Base-by-base conservation (phyloP, 1,284 basidiomycete genomes). In the Butyriboletus regius region DNA sequence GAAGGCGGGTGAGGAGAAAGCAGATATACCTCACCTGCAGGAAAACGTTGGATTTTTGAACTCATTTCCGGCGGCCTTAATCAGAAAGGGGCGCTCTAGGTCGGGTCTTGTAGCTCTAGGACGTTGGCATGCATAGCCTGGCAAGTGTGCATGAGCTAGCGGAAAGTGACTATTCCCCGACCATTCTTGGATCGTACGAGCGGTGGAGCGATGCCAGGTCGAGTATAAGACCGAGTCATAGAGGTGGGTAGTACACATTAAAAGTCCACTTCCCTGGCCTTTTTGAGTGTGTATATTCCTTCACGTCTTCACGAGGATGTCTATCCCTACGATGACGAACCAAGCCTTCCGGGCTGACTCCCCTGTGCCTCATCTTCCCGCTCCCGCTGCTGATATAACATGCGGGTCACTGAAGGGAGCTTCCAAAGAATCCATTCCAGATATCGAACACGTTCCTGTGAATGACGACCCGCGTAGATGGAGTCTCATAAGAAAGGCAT, bases 401-500 rank as follows among this genome's bases (percentile, higher is more conserved):
- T 41, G 24, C 17, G 49, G 2, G 43, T 35, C 46, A 32, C 17
- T 39, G 15, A 50, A 50, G 29, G 44, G 48, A n/a, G 29, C 24
- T 14, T 4, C 26, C 33, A 38, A 43, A 22, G 37, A 50, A 45
- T 39, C 46, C 20, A 20, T 40, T 33, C 32, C n/a, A 34, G 83
- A 85, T 63, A 84, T 86, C 49, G 83, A 86, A 57, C 82, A 85
- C 61, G 72, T 75, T 28, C 71, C 75, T 13, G 88, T 92, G 4
- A 67, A 74, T 9, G 78, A 93, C 60, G 90, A 93, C 68, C 91
- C 91, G 9, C 73, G 88, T 40, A 62, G 75, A 54, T 94, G 91
- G 91, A 79, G 79, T 2, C 52, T 60, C 15, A 54, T 70, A 40
- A 79, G 83, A 60, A 93, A 94, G 76, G 82, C 79, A 43, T 15